phyloP scores from a whole-genome alignment of 129 eudicot genomes.

The Rutidosis leptorrhynchoides region DNA sequence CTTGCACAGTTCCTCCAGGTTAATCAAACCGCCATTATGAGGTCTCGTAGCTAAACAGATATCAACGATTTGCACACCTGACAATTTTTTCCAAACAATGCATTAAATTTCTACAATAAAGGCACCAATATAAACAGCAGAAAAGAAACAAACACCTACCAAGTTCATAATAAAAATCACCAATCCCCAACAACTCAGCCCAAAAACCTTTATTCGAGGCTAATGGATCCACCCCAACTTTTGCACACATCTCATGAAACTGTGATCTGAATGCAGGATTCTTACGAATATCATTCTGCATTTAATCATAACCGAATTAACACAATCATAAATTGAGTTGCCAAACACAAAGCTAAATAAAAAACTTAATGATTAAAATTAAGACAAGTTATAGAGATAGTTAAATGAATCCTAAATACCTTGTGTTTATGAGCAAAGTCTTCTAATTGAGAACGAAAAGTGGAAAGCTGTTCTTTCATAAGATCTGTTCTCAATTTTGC shows the following conservation, averaged over 20 bases:
- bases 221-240: constrained; percentile 92
- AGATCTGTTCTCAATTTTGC: constrained; percentile 89
- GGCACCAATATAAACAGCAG: background rate
- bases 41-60: constrained; percentile 93
- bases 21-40: constrained; percentile 85
- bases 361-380: too few species aligned
- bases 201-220: constrained; percentile 97
- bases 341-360: too few species aligned
- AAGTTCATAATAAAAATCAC: constrained; percentile 96
- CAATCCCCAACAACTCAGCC: constrained; percentile 95
- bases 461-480: constrained; percentile 92
- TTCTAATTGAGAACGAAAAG: constrained; percentile 94
- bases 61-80: constrained; percentile 95
- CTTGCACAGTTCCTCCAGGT: constrained; percentile 78
- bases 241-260: constrained; percentile 98
- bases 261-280: constrained; percentile 91
- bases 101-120: too few species aligned
- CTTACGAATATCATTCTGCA: constrained; percentile 92
- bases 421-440: constrained; percentile 98
- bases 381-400: too few species aligned
- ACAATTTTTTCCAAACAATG: too few species aligned
- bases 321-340: constrained; percentile 1
- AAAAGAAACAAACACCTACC: constrained; percentile 47
- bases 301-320: constrained; percentile 8
- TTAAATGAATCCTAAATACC: too few species aligned